Base-by-base conservation (phyloP, 1,284 basidiomycete genomes). In the Ganoderma lingzhi region DNA sequence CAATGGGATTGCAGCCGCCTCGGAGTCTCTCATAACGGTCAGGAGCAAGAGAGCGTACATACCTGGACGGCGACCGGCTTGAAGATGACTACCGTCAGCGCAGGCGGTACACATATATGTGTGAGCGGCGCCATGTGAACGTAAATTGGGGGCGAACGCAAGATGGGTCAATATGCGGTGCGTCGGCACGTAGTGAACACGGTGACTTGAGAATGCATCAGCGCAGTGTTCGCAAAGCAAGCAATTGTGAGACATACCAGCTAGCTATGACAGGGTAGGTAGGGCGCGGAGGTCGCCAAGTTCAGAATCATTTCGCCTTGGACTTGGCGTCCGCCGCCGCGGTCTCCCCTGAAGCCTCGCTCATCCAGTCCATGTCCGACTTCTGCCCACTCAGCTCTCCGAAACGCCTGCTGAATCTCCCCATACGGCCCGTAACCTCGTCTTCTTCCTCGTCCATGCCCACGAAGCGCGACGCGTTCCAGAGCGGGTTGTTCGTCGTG, bases 401-500 rank as follows among this genome's bases (percentile, higher is more conserved):
- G 77, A 96, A 96, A 69, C 86, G 85, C 76, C 88, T 87, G 80
- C 86, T 93, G 81, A 96, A 97, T 73, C 94, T 84, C 4, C 94
- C 93, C 74, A 96, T 82, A 10, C 95, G 84, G 19, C 95, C 95
- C 0, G 90, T 88, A 30, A 88, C 86, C 64, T 88, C 88, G 70
- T 88, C 88, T 70, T 86, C 89, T 71, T 92, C 93, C 74, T 92
- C 91, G 48, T 84, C 83, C 42, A 84, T 82, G 12, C 86, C 85
- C 28, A 83, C 78, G 67, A 76, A 76, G n/a, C 75, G 68, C 0
- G 78, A 77, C 37, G 88, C 85, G 77, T 92, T 91, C 93, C 90
- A 97, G 32, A 94, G 80, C 12, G 92, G 92, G 78, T 95, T 93
- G 79, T 95, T 96, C 17, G 92, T 94, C 64, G 93, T 90, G 77